A percentile compares a stretch with the other conserved stretches of the same genome.
Conservation (phyloP, 169 alveolate genomes). For the Eimeria brunetti region DNA sequence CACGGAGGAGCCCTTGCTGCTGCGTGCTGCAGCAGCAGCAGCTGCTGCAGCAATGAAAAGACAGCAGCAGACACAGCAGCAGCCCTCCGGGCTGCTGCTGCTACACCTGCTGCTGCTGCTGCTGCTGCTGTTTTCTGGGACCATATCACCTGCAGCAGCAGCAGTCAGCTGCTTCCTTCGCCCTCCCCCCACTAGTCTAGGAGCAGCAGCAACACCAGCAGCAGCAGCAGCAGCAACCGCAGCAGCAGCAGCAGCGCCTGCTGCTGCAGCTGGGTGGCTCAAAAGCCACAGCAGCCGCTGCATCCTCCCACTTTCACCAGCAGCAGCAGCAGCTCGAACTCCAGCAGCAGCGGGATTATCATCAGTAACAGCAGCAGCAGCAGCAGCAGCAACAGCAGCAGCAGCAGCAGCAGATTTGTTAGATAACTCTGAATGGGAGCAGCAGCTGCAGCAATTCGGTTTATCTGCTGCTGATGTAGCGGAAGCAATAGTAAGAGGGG, state of each 20-base stretch:
- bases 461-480: background rate
- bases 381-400: slow-evolving; percentile 52
- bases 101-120: slow-evolving; percentile 10
- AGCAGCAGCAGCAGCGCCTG: slow-evolving; percentile 20
- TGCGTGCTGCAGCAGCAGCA: background rate
- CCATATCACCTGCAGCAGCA: background rate
- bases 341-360: background rate
- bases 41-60: background rate
- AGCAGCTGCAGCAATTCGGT: background rate
- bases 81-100: background rate
- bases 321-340: background rate
- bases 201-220: background rate
- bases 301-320: background rate
- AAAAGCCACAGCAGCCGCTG: background rate
- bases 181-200: background rate
- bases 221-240: background rate
- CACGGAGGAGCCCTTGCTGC: background rate
- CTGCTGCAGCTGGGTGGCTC: background rate
- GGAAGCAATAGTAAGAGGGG: background rate
- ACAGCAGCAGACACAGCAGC: slow-evolving; percentile 1
- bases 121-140: background rate
- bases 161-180: background rate
- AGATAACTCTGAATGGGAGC: background rate
- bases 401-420: slow-evolving; percentile 32
- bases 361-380: slow-evolving; percentile 12